A percentile compares a stretch with the other conserved stretches of the same genome.
These are phyloP conservation scores for Coelastrella sp. DNA, from an alignment of 139 green algal genomes.

Conservation along the genomic window DNA sequence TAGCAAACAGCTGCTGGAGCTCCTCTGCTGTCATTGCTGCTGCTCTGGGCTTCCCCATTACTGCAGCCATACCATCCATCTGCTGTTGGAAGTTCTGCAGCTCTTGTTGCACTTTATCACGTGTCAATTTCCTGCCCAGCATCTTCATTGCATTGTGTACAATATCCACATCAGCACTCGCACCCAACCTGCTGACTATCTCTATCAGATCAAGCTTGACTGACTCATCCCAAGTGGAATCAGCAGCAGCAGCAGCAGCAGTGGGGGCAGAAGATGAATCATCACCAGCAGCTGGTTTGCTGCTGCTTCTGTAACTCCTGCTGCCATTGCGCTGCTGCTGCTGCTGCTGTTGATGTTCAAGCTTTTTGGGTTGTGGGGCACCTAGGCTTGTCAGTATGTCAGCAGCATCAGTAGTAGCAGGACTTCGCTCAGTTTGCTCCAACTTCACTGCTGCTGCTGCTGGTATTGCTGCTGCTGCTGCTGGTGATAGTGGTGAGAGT, in stretches of 20 bases:
- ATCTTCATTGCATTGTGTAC: neutral
- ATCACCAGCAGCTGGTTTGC: neutral
- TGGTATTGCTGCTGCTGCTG: neutral
- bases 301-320: neutral
- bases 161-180: neutral
- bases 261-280: neutral
- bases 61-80: neutral
- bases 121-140: neutral
- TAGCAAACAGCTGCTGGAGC: constrained; percentile 16
- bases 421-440: neutral
- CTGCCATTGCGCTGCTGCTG: neutral
- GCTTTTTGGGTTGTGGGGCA: neutral
- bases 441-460: neutral
- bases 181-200: neutral
- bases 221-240: neutral
- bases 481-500: too few species aligned
- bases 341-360: constrained; percentile 16
- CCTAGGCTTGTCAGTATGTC: constrained; percentile 15
- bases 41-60: neutral
- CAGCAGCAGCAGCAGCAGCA: neutral
- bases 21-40: too few species aligned
- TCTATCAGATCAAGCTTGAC: constrained; percentile 14
- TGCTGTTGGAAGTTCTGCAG: neutral
- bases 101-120: neutral
- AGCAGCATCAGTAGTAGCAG: constrained; percentile 4